Evolutionary conservation across 345 rosid genomes (phyloP).

Genomic region (Citrus cavaleriei): DNA sequence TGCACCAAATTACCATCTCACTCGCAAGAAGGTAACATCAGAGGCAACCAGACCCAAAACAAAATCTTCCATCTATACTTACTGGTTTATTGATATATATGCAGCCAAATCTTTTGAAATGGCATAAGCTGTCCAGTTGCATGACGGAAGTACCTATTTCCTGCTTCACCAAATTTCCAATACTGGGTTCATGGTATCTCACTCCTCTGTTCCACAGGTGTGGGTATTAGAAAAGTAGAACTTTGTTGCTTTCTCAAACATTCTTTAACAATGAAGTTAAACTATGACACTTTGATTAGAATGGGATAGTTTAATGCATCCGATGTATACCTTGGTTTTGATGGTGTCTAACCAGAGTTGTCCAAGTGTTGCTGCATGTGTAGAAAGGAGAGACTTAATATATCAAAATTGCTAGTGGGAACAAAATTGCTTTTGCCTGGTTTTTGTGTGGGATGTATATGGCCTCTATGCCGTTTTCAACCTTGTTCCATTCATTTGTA

Average conservation of each 20-base stretch:
- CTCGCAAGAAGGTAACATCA: neutral
- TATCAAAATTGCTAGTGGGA: neutral
- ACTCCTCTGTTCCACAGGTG: slow-evolving; percentile 65
- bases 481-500: neutral
- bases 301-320: too few relatives aligned
- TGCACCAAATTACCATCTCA: slow-evolving; percentile 1
- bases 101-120: slow-evolving; percentile 90
- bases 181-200: slow-evolving; percentile 92
- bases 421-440: neutral
- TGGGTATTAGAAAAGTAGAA: neutral
- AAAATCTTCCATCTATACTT: slow-evolving; percentile 26
- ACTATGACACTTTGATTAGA: too few relatives aligned
- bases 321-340: slow-evolving; percentile 74
- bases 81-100: slow-evolving; percentile 95
- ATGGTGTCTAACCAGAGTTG: slow-evolving; percentile 76
- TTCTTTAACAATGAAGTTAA: slow-evolving; percentile 6
- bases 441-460: neutral
- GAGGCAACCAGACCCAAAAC: neutral
- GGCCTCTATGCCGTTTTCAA: neutral
- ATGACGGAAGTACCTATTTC: slow-evolving; percentile 96
- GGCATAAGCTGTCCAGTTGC: slow-evolving; percentile 94
- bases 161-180: slow-evolving; percentile 94
- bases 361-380: slow-evolving; percentile 96
- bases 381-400: too few relatives aligned
- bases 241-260: too few relatives aligned